phyloP scores from a whole-genome alignment of 352 stramenopile species.

The Phytopythium helicoides region DNA sequence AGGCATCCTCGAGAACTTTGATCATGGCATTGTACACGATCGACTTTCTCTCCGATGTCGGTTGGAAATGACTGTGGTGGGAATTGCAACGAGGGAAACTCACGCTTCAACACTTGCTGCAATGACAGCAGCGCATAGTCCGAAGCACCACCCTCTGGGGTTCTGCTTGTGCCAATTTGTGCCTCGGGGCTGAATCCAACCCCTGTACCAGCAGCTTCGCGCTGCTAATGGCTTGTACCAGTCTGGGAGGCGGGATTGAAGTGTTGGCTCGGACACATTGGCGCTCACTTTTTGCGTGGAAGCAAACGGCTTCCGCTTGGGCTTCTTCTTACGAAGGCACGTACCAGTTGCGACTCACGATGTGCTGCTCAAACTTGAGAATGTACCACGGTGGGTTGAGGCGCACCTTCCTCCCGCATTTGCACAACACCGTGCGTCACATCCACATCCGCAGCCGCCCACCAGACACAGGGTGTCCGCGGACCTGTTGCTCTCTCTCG shows the following conservation, averaged over 20 bases:
- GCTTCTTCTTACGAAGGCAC: constrained; percentile 43
- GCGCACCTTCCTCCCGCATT: constrained; percentile 64
- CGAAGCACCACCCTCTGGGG: background rate
- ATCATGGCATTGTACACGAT: constrained; percentile 7
- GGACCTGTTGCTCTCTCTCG: constrained; percentile 61
- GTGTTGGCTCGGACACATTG: too few relatives aligned
- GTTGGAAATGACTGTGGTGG: too few relatives aligned
- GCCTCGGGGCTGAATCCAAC: too few relatives aligned
- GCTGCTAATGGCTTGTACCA: too few relatives aligned
- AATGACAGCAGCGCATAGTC: background rate
- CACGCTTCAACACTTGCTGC: background rate
- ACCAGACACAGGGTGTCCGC: constrained; percentile 63
- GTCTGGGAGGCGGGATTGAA: background rate
- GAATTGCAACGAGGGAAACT: background rate
- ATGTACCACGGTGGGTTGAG: constrained; percentile 86
- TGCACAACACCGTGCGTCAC: constrained; percentile 60
- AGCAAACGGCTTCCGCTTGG: background rate
- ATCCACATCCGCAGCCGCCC: constrained; percentile 33
- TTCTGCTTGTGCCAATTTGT: too few relatives aligned
- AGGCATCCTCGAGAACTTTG: constrained; percentile 28
- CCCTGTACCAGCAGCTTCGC: background rate
- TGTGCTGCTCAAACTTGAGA: constrained; percentile 83
- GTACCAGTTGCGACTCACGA: constrained; percentile 81
- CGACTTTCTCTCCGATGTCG: background rate
- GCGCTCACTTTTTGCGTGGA: background rate